Evolutionary conservation across 2,329 filamentous ascomycete genomes (phyloP).

Genomic region (Amauroascus niger): DNA sequence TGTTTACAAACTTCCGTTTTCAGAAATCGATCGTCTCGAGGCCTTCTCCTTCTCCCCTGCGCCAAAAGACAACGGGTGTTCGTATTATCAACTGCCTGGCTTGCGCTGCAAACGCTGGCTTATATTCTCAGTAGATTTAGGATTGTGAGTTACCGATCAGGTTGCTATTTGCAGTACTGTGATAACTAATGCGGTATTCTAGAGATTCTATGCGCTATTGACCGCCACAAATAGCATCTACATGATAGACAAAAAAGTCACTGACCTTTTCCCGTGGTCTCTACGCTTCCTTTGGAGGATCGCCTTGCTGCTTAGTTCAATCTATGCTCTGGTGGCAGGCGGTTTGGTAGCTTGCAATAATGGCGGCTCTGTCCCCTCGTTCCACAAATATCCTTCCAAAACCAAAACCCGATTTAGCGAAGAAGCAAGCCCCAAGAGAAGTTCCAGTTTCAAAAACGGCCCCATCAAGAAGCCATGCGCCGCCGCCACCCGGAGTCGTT

Average conservation of each 20-base stretch:
- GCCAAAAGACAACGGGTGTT: background rate
- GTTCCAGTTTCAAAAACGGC: slow-evolving; percentile 26
- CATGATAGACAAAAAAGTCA: background rate
- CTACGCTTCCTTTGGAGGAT: background rate
- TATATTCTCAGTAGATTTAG: background rate
- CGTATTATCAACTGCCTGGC: background rate
- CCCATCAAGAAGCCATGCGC: slow-evolving; percentile 37
- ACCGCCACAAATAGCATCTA: background rate
- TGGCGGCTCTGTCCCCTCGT: slow-evolving; percentile 40
- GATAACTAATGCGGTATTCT: too few relatives aligned
- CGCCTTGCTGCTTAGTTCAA: background rate
- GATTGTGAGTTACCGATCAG: background rate
- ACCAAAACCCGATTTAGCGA: slow-evolving; percentile 31
- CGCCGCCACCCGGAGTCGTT: slow-evolving; percentile 38
- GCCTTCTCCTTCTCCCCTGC: background rate
- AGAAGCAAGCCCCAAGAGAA: slow-evolving; percentile 25
- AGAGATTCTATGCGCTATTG: background rate
- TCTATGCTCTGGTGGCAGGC: slow-evolving; percentile 1
- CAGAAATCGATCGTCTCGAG: slow-evolving; percentile 10
- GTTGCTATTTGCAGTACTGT: too few relatives aligned
- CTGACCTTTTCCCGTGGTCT: background rate
- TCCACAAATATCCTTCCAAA: slow-evolving; percentile 40
- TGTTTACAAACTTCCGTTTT: slow-evolving; percentile 17
- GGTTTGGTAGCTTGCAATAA: slow-evolving; percentile 2
- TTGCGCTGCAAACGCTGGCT: background rate